These are phyloP conservation scores for Cercospora citrullina DNA, from an alignment of 2,329 filamentous ascomycete genomes.

Conservation along the genomic window DNA sequence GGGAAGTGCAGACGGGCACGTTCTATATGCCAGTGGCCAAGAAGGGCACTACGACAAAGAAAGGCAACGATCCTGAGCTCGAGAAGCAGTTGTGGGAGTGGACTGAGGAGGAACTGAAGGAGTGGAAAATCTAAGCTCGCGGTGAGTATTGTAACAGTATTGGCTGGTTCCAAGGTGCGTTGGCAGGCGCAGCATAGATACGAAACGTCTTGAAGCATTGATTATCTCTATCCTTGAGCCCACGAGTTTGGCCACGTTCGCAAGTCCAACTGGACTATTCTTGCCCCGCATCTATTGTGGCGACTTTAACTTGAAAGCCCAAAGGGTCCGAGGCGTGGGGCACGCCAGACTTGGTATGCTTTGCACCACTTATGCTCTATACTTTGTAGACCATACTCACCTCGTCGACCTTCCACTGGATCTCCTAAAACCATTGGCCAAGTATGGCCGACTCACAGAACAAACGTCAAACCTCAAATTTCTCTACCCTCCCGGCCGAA, in stretches of 20 bases:
- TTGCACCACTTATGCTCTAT: not conserved
- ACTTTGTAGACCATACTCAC: not conserved
- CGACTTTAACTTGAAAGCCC: not conserved
- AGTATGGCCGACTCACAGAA: not conserved
- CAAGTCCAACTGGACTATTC: not conserved
- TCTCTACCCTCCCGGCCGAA: conserved; percentile 38
- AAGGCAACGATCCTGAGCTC: conserved; percentile 32
- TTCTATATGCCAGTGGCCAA: conserved; percentile 48
- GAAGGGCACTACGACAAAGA: conserved; percentile 26
- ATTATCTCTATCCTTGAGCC: not conserved
- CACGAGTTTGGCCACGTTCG: not conserved
- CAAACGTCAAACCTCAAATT: not conserved
- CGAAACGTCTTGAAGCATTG: not conserved
- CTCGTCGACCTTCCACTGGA: not conserved
- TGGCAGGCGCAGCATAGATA: not conserved
- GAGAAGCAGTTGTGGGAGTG: conserved; percentile 40
- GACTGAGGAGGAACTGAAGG: conserved; percentile 32
- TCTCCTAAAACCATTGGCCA: not conserved
- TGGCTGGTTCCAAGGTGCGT: not conserved
- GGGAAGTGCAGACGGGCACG: conserved; percentile 19
- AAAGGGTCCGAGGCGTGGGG: not conserved
- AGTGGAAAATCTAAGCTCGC: conserved; percentile 10
- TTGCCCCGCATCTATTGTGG: not conserved
- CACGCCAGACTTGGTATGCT: not conserved
- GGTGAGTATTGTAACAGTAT: not conserved